phyloP scores from a whole-genome alignment of 305 asterid species.

The Plantago rigida region DNA sequence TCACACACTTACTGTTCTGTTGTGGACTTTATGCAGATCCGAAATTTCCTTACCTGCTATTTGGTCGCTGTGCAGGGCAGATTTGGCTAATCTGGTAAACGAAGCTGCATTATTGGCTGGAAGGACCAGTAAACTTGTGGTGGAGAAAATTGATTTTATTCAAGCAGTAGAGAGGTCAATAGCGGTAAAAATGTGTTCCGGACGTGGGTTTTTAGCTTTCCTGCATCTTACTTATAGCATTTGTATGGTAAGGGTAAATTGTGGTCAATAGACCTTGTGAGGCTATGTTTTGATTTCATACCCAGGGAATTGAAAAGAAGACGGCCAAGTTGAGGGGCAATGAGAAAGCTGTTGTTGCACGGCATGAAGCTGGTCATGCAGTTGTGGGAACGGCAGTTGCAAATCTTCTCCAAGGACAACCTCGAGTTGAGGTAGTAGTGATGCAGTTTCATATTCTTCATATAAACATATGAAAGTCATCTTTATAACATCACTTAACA shows the following conservation, averaged over 20 bases:
- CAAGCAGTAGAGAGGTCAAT: constrained; percentile 96
- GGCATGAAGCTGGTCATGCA: constrained; percentile 99
- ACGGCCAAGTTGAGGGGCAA: constrained; percentile 80
- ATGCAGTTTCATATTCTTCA: constrained; percentile 18
- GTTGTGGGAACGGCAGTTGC: constrained; percentile 99
- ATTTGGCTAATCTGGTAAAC: constrained; percentile 94
- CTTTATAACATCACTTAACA: neutral
- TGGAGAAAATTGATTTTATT: constrained; percentile 82
- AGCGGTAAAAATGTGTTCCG: constrained; percentile 49
- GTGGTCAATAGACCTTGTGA: constrained; percentile 18
- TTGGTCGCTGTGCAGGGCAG: constrained; percentile 65
- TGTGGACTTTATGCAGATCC: constrained; percentile 19
- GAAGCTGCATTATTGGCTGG: constrained; percentile 99
- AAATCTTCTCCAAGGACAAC: constrained; percentile 86
- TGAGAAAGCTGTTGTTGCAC: constrained; percentile 96
- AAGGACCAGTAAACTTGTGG: constrained; percentile 59
- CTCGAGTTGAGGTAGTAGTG: constrained; percentile 79
- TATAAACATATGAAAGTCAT: neutral
- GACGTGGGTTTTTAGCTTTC: constrained; percentile 1
- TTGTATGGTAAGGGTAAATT: constrained; percentile 7
- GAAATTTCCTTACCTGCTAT: constrained; percentile 21
- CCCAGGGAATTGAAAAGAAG: constrained; percentile 96
- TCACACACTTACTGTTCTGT: constrained; percentile 23
- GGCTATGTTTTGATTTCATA: constrained; percentile 15
- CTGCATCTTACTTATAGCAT: constrained; percentile 7